Evolutionary conservation across 1,139 yeast genomes (phyloP).

Genomic region (Magnusiomyces fungicola): DNA sequence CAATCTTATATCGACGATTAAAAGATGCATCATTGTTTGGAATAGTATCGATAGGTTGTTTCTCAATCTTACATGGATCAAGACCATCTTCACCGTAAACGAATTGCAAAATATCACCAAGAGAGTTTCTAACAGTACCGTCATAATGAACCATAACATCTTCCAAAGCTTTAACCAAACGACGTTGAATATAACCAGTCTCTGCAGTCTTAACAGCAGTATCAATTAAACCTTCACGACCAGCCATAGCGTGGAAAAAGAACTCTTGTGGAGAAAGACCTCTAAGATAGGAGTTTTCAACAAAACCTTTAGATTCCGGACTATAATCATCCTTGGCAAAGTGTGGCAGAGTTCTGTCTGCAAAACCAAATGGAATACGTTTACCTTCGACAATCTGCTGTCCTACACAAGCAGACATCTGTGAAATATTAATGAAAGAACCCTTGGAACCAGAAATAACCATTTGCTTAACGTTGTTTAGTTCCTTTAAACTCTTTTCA

Average conservation of each 20-base stretch:
- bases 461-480: constrained; percentile 97
- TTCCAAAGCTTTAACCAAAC: constrained; percentile 95
- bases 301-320: constrained; percentile 96
- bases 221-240: constrained; percentile 99
- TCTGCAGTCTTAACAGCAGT: constrained; percentile 99
- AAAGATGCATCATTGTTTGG: constrained; percentile 86
- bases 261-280: constrained; percentile 98
- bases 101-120: constrained; percentile 94
- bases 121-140: constrained; percentile 95
- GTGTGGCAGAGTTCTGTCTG: constrained; percentile 94
- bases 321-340: constrained; percentile 97
- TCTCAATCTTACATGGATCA: constrained; percentile 97
- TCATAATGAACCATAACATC: constrained; percentile 99
- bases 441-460: constrained; percentile 99
- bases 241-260: constrained; percentile 99
- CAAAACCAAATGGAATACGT: constrained; percentile 96
- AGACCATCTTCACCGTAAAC: constrained; percentile 98
- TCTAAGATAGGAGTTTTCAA: constrained; percentile 93
- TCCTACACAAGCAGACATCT: constrained; percentile 99
- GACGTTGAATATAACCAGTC: constrained; percentile 98
- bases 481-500: constrained; percentile 88
- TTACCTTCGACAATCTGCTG: constrained; percentile 99
- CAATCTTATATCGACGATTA: constrained; percentile 79
- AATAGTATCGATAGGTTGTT: constrained; percentile 92
- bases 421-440: constrained; percentile 96